These are phyloP conservation scores for Croton laevigatus DNA, from an alignment of 441 rosid genomes.

Conservation along the genomic window DNA sequence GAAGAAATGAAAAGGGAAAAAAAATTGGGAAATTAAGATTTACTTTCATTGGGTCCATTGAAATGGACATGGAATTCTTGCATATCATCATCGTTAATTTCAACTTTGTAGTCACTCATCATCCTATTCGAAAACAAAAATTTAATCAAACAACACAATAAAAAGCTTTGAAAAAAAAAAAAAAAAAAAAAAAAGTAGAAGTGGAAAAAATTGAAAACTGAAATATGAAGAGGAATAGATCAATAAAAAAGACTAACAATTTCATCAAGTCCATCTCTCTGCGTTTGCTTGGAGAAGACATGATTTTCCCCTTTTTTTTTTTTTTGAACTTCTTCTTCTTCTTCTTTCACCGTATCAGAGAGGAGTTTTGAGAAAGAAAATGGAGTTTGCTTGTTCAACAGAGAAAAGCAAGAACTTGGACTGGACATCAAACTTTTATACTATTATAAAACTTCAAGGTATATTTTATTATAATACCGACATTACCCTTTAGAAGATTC, in stretches of 20 bases:
- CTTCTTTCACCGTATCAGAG: slow-evolving; percentile 14
- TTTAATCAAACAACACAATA: not conserved
- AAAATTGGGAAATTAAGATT: slow-evolving; percentile 6
- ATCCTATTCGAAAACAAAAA: slow-evolving; percentile 41
- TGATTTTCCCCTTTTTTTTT: slow-evolving; percentile 13
- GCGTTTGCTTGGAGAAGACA: slow-evolving; percentile 89
- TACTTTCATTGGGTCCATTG: slow-evolving; percentile 81
- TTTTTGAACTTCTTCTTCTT: not conserved
- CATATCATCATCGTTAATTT: slow-evolving; percentile 61
- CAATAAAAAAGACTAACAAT: slow-evolving; percentile 38
- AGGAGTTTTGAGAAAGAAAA: slow-evolving; percentile 14
- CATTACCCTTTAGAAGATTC: not conserved
- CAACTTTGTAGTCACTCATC: slow-evolving; percentile 81
- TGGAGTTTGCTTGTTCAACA: slow-evolving; percentile 18
- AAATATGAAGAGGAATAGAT: not conserved
- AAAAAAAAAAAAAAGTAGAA: not conserved
- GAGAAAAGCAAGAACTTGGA: slow-evolving; percentile 8
- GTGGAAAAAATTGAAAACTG: not conserved
- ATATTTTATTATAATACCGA: not conserved
- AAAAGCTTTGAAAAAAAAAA: not conserved
- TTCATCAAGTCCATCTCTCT: slow-evolving; percentile 86
- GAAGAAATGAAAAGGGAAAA: slow-evolving; percentile 13
- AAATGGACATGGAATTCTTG: slow-evolving; percentile 65
- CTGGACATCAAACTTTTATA: not conserved
- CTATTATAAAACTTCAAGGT: not conserved